phyloP scores from a whole-genome alignment of 345 rosid genomes.

The Odontarrhena argentea region DNA sequence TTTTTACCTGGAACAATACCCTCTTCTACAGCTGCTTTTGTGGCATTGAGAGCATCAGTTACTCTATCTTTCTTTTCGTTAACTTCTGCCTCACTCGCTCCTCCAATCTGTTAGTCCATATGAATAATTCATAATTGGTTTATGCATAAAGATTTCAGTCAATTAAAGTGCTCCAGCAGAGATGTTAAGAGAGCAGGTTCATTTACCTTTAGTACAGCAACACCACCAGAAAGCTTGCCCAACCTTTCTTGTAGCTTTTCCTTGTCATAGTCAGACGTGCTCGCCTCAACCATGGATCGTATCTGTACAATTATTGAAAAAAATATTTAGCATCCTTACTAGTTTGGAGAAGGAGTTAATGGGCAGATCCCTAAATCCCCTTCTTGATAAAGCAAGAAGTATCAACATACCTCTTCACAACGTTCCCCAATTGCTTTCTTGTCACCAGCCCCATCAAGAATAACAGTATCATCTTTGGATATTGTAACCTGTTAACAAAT shows the following conservation, averaged over 20 bases:
- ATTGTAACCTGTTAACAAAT: slow-evolving; percentile 53
- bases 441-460: slow-evolving; percentile 96
- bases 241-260: slow-evolving; percentile 93
- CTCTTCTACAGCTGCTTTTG: slow-evolving; percentile 99
- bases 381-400: slow-evolving; percentile 4
- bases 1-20: slow-evolving; percentile 89
- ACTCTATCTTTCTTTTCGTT: slow-evolving; percentile 97
- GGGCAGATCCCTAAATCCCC: background rate
- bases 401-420: slow-evolving; percentile 69
- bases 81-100: slow-evolving; percentile 97
- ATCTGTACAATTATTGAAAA: slow-evolving; percentile 48
- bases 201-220: slow-evolving; percentile 84
- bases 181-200: background rate
- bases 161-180: too few relatives aligned
- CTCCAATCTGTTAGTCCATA: slow-evolving; percentile 69
- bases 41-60: slow-evolving; percentile 96
- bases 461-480: slow-evolving; percentile 86
- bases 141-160: too few relatives aligned
- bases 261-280: slow-evolving; percentile 91
- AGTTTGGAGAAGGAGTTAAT: background rate
- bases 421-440: slow-evolving; percentile 84
- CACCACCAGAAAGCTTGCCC: slow-evolving; percentile 96
- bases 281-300: slow-evolving; percentile 66
- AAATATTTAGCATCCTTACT: slow-evolving; percentile 12
- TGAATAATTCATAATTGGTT: background rate